Evolutionary conservation across 306 rosid genomes (phyloP), one percentile per base, ranked within the genome.

Genomic region (Rubus idaeus): DNA sequence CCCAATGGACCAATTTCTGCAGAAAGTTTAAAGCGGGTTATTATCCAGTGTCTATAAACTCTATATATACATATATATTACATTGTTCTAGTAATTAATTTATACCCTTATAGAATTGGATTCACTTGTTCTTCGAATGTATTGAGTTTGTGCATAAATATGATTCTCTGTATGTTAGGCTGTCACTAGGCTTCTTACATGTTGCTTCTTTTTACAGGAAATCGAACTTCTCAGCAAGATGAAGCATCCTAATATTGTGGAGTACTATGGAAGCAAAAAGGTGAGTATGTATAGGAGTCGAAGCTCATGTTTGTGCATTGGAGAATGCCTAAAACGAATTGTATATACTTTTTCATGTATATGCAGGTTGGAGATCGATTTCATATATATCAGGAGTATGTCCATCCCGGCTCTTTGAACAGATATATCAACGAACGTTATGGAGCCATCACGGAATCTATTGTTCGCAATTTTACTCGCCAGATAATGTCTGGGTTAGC

Each of bases 401-500:
- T 95, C 68, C 90, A 92, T 83, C 99, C 99, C 10, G 97, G 99
- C 60, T 95, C 99, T 64, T 92, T 95, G 41, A 88, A 87, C 74
- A 95, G 86, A 80, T 92, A 95, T 63, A 97, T 88, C 41, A 90
- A 89, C 16, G 99, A 95, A 20, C 99, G 89, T 75, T 90, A 87
- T 60, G 97, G 99, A 68, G 97, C 97, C 52, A 88, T 95, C 46
- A 95, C 97, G 39, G 99, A 95, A 81, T 84, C 96, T 18, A 92
- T 95, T 81, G 88, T 95, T 84, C 92, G 96, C 68, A 92, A 76
- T 84, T 95, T 92, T 65, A 92, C 99, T 53, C 88, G 99, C 60
- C 99, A 95, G 83, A 90, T 95, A 83, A 90, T 92, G 78, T 88
- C 89, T 21, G 97, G 99, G 72, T 26, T 95, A 87, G 97, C 96